These are phyloP conservation scores for Penicillium decumbens DNA, from an alignment of 2,329 filamentous ascomycete genomes.

Conservation along the genomic window DNA sequence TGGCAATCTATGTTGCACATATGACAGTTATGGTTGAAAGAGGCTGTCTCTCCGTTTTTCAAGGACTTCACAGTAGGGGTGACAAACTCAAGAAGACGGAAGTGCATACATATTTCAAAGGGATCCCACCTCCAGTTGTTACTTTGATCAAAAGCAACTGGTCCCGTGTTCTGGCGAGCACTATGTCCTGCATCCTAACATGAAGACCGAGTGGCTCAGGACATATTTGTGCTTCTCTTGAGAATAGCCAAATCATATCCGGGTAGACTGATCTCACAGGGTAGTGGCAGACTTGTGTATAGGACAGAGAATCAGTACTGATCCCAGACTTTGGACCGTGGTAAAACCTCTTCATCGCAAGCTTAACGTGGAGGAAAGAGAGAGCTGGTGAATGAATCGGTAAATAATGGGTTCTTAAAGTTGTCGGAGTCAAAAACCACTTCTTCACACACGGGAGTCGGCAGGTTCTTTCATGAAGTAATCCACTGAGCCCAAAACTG, in stretches of 20 bases:
- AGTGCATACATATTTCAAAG: background rate
- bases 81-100: background rate
- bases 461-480: background rate
- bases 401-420: background rate
- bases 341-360: conserved; percentile 6
- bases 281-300: conserved; percentile 33
- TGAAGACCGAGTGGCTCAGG: conserved; percentile 6
- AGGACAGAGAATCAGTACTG: conserved; percentile 7
- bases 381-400: background rate
- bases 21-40: background rate
- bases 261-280: background rate
- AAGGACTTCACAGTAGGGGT: background rate
- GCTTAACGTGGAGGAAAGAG: conserved; percentile 8
- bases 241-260: conserved; percentile 6
- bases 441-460: conserved; percentile 1
- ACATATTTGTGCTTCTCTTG: conserved; percentile 7
- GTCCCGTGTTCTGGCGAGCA: background rate
- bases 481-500: conserved; percentile 2
- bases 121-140: background rate
- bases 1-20: conserved; percentile 4
- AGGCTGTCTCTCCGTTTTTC: background rate
- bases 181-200: conserved; percentile 11
- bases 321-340: conserved; percentile 3
- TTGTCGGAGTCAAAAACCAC: background rate
- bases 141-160: background rate